Percentiles rank a stretch among this genome's conserved stretches.
These are phyloP conservation scores for Salix koriyanagi DNA, from an alignment of 345 rosid genomes.

Conservation along the genomic window DNA sequence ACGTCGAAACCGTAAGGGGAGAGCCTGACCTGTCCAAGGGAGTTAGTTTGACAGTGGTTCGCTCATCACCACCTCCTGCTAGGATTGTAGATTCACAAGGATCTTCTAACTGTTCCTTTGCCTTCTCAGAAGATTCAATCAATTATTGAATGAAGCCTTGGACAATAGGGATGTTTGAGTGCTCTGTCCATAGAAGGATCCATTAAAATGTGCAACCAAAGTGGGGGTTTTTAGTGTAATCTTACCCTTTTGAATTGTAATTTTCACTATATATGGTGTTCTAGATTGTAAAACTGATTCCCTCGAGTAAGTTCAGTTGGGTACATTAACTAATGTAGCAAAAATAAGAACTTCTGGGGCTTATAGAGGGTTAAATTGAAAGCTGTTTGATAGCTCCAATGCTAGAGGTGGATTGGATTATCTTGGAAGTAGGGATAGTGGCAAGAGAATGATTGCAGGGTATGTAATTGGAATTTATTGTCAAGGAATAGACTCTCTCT, in stretches of 20 bases:
- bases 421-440: background rate
- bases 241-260: background rate
- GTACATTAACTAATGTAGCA: slow-evolving; percentile 10
- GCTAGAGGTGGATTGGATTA: slow-evolving; percentile 3
- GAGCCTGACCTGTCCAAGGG: slow-evolving; percentile 44
- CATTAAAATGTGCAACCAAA: background rate
- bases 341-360: background rate
- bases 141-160: slow-evolving; percentile 9
- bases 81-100: slow-evolving; percentile 51
- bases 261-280: slow-evolving; percentile 3
- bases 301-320: slow-evolving; percentile 1
- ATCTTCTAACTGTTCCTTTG: slow-evolving; percentile 74
- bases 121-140: slow-evolving; percentile 66
- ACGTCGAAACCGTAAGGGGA: slow-evolving; percentile 39
- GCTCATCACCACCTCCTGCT: slow-evolving; percentile 38
- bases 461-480: slow-evolving; percentile 27
- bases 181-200: slow-evolving; percentile 5
- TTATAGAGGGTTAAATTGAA: background rate
- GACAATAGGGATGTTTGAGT: background rate
- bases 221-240: background rate
- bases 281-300: slow-evolving; percentile 26
- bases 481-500: slow-evolving; percentile 33
- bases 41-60: slow-evolving; percentile 19
- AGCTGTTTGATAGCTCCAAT: slow-evolving; percentile 1
- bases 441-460: slow-evolving; percentile 21